Base-by-base conservation (phyloP, 495 filamentous ascomycete species). In the Podospora sp. region DNA sequence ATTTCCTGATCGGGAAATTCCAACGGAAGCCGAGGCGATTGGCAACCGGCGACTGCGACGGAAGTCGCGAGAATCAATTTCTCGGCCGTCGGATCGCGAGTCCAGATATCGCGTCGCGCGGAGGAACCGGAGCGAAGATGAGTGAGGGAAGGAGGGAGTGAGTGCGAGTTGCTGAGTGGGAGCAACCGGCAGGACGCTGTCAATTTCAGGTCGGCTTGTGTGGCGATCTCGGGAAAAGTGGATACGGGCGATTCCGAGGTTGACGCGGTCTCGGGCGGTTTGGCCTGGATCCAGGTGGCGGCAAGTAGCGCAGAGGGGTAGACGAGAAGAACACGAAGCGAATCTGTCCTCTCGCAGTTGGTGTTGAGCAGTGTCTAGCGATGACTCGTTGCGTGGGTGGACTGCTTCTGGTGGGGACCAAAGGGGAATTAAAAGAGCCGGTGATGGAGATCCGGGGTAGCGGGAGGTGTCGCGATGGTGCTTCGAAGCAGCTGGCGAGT, bases 171-270 rank as follows among this genome's bases (percentile, higher is more conserved):
- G 52, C 52, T 55, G 52, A 66, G 40, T 61, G 25, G 22, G 16
- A 29, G 25, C 33, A 60, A 60, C 11, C 55, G 64, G 33, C 24
- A 12, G 8, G 62, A 49, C 50, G 21, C 25, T 8, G 29, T 20
- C 21, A 63, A 60, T 40, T 63, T 53, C 61, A 63, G 61, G 59
- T 46, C 49, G 61, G 61, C 40, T 7, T 51, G 46, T 18, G 67
- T 69, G 67, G 67, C 67, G 63, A 69, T 61, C 63, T 55, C 66
- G 56, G 56, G n/a, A 55, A 46, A 49, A 49, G 62, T 65, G 62
- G 63, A 27, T 46, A 46, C 60, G 16, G 7, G 20, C 33, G 26
- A 49, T 64, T 22, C 66, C 60, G 62, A 64, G 62, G 53, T 65
- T 65, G 61, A 65, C 61, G 67, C 56, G 61, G 62, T 50, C 67